Base-by-base conservation (phyloP, 768 basidiomycete species). In the Russula sp. region DNA sequence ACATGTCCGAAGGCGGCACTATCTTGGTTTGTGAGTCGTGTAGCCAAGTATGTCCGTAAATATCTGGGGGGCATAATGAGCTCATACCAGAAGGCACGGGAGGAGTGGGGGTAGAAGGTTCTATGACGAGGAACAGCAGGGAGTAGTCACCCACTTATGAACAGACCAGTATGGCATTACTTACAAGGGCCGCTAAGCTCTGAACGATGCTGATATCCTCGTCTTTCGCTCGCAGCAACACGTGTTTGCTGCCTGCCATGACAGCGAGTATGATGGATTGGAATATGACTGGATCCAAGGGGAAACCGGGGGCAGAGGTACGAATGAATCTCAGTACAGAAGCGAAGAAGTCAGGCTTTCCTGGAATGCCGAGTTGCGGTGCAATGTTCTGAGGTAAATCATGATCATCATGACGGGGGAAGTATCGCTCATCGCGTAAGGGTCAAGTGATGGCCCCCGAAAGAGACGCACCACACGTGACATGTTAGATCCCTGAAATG, bases 181-280 rank as follows among this genome's bases (percentile, higher is more conserved):
- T 79, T 74, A 90, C 89, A 75, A 85, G 78, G 56, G 79, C 75
- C 14, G 80, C 79, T 40, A 90, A 76, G 69, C 81, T 85, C 38
- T 81, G 79, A 30, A 88, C 83, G 9, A 84, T 71, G 28, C 78
- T 70, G 36, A 90, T 74, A 64, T 91, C 90, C 60, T 89, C 86
- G 66, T 86, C 84, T 13, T 77, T 78, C 1, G 87, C 83, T 50
- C 86, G 80, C 20, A 92, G 75, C 61, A 92, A 78, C 32, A 91
- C 75, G 72, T 89, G 79, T 66, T 81, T 84, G 68, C 85, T 77
- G 1, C 83, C 83, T 3, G 87, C 79, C 40, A 88, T 75, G 53
- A 90, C 76, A 71, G 82, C 88, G 4, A 87, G 80, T 34, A 90
- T 80, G 18, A 90, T 75, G 24, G 86, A 83, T 71, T 86, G 87